Base-by-base conservation (phyloP, 108 stramenopile species). In the Chaetoceros muelleri region DNA sequence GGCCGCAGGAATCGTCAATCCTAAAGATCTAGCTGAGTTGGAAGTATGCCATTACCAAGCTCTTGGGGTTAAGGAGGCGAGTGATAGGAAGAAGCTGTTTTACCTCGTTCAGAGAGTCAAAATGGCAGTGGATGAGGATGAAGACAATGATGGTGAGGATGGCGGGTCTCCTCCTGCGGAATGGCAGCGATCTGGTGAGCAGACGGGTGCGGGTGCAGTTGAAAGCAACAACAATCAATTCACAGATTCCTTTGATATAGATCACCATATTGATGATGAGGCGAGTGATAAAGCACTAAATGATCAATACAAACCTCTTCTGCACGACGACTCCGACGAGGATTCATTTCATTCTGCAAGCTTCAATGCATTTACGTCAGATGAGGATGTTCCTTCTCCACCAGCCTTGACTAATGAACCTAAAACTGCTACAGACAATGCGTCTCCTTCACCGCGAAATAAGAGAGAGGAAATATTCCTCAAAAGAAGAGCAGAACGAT, bases 61-160 rank as follows among this genome's bases (percentile, higher is more conserved):
- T 1, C 56, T 93, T 64, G 90, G 90, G 0, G 67, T 93, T 18
- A 66, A 71, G 13, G 59, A 72, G 55, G 70, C 82, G 2, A 79
- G 78, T 28, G 85, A 93, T 60, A 75, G 90, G 0, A 78, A 85
- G 48, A 84, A 84, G 45, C 53, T 93, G 23, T 93, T 93, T 64
- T 93, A 84, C 56, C 70, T 93, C 53, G 78, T 88, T 24, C 86
- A 88, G 57, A 80, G 80, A 52, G 82, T 93, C 60, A 85, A 82
- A 62, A 66, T 72, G 72, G 85, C 79, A 21, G 64, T 81, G 28
- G 56, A 62, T 24, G 52, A 21, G 1, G 52, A 24, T 17, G 28
- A 61, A 45, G 65, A 61, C 72, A 22, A 40, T 73, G 53, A 61
- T n/a, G n/a, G n/a, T n/a, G n/a, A 46, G 45, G 48, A 31, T 1